A percentile compares a stretch with the other conserved stretches of the same genome.
Evolutionary conservation across 2,329 filamentous ascomycete species (phyloP).

Genomic region (Diaporthe capsici): DNA sequence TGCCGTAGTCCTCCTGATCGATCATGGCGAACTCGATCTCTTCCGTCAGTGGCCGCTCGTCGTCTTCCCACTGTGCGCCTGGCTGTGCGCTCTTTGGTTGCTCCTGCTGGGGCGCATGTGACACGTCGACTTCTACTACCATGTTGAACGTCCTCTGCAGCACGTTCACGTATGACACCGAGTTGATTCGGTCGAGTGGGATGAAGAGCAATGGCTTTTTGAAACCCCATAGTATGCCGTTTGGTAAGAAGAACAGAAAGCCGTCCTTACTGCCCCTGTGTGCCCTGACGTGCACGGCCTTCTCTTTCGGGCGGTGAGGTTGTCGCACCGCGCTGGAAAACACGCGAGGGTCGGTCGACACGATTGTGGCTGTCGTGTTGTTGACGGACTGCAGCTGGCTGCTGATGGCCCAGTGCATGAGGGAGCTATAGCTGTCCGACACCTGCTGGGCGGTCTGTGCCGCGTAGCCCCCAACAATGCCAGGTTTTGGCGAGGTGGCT

Average conservation of each 20-base stretch:
- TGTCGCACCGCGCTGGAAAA: conserved; percentile 72
- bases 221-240: conserved; percentile 78
- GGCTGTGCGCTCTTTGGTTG: neutral
- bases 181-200: conserved; percentile 71
- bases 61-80: conserved; percentile 41
- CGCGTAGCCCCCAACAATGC: conserved; percentile 66
- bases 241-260: conserved; percentile 76
- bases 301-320: conserved; percentile 71
- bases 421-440: conserved; percentile 69
- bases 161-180: conserved; percentile 77
- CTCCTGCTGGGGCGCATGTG: conserved; percentile 34
- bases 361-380: conserved; percentile 61
- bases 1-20: conserved; percentile 76
- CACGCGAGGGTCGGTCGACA: conserved; percentile 66
- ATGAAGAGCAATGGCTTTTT: conserved; percentile 78
- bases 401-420: conserved; percentile 73
- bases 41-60: conserved; percentile 59
- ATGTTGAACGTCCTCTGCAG: conserved; percentile 79
- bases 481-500: conserved; percentile 71
- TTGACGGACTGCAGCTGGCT: conserved; percentile 65
- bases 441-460: conserved; percentile 65
- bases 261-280: conserved; percentile 79
- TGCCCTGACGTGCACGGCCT: conserved; percentile 75
- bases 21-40: conserved; percentile 79
- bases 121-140: conserved; percentile 70